Base-by-base conservation (phyloP, 2,329 filamentous ascomycete genomes). In the Dothiorella sarmentorum region DNA sequence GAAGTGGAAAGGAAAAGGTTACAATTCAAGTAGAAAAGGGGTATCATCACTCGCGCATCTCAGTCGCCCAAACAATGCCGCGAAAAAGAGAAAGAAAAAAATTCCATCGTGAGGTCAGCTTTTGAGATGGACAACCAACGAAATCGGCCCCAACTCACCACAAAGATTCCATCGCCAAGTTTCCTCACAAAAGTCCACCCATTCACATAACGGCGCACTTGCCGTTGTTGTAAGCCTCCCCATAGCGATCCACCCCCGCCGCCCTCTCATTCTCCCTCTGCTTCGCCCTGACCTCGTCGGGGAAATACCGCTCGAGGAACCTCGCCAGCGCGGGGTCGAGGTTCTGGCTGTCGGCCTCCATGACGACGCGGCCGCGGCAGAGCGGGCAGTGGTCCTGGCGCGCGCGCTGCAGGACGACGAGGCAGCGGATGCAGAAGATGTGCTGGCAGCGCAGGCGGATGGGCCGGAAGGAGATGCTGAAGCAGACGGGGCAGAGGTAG, bases 391-490 rank as follows among this genome's bases (percentile, higher is more conserved):
- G 78, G 35, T 81, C 80, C 68, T 88, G 85, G 61, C 81, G 79
- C 37, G 84, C 82, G 44, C 85, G 84, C 70, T 94, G 90, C 75
- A 96, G 84, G 65, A 89, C 85, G 62, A 95, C 85, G 49, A 93
- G 80, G 69, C 91, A 96, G 2, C 89, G 81, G 59, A 94, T 93
- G 75, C 91, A 96, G 68, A 93, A 92, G 13, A 92, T 76, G 64
- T 94, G 90, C 26, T 81, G 76, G 71, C 91, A 96, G 13, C 82
- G 80, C 31, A 95, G 78, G 22, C 86, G 83, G n/a, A 96, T 84
- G 0, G 91, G 91, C 65, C 89, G 84, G 79, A 88, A 94, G n/a
- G 87, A 85, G 60, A 96, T 84, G 42, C 82, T 83, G 65, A 87
- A 86, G 74, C 91, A 94, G 61, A 94, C 85, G 1, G 90, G 90